Base-by-base conservation (phyloP, 2,329 filamentous ascomycete genomes). In the Hymenoscyphus scutula region DNA sequence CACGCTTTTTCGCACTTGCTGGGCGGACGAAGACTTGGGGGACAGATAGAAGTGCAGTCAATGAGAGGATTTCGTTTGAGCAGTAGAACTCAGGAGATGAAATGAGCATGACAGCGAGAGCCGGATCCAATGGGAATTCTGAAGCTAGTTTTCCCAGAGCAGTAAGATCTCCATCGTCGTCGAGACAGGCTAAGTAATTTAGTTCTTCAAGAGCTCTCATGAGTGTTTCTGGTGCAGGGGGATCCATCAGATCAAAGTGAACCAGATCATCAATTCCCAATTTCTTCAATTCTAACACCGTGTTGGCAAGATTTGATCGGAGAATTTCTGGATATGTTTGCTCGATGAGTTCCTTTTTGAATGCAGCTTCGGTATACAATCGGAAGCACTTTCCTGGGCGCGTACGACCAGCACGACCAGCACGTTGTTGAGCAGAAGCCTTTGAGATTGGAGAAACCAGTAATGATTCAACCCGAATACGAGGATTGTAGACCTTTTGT, bases 181-280 rank as follows among this genome's bases (percentile, higher is more conserved):
- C 93, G 5, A 99, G 84, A 76, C 95, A 98, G 15, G 94, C 92
- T 17, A 99, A 84, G 75, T 97, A 99, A 77, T 99, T 99, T 62
- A 99, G 86, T 79, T 99, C 95, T 76, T 99, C 95, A 25, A 99
- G 81, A 2, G 95, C 95, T 69, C 96, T 88, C 94, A 99, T 99
- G 77, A 99, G 88, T 10, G 96, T 99, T 79, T 99, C 96, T 0
- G 95, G 96, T 1, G 96, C 94, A 0, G 95, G 95, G 27, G 95
- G 95, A 71, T 99, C 95, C 94, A 99, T 98, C 56, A 99, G 83
- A 75, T 99, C 96, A 74, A 99, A 99, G 78, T 99, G 95, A 11
- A 99, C 95, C 57, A 99, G 82, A 76, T 99, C 95, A 69, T 96
- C 88, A 30, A 99, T 88, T 53, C 95, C 95, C 45, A 99, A 88